These are phyloP conservation scores for Zygoascus ofunaensis DNA, from an alignment of 805 yeast genomes.

Conservation along the genomic window DNA sequence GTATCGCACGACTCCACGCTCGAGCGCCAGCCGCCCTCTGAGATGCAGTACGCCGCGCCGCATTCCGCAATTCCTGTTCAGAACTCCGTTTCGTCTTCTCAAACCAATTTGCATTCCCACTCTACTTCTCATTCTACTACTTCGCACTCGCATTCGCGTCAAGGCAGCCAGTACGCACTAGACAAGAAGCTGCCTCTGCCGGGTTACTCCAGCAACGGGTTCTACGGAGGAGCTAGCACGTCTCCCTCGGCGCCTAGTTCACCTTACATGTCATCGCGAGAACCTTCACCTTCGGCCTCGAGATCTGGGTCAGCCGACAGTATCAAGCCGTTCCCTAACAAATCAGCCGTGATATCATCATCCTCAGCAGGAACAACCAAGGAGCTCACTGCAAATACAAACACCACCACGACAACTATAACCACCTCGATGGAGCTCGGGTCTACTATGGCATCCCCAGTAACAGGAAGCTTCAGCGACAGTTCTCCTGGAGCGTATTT, in stretches of 20 bases:
- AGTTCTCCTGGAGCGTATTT: slow-evolving; percentile 41
- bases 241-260: slow-evolving; percentile 4
- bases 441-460: slow-evolving; percentile 2
- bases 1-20: slow-evolving; percentile 12
- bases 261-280: not conserved
- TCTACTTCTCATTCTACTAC: not conserved
- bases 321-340: not conserved
- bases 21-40: not conserved
- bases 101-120: too few relatives aligned
- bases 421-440: not conserved
- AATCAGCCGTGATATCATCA: too few relatives aligned
- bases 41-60: too few relatives aligned
- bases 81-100: too few relatives aligned
- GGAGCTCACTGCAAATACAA: not conserved
- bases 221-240: too few relatives aligned
- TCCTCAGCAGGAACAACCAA: not conserved
- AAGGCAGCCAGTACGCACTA: too few relatives aligned
- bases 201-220: too few relatives aligned
- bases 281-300: slow-evolving; percentile 2
- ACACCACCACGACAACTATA: not conserved
- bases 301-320: not conserved
- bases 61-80: too few relatives aligned
- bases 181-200: slow-evolving; percentile 2
- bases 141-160: not conserved
- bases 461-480: slow-evolving; percentile 12